phyloP scores from a whole-genome alignment of 331 rosid genomes.

The Phaseolus coccineus region DNA sequence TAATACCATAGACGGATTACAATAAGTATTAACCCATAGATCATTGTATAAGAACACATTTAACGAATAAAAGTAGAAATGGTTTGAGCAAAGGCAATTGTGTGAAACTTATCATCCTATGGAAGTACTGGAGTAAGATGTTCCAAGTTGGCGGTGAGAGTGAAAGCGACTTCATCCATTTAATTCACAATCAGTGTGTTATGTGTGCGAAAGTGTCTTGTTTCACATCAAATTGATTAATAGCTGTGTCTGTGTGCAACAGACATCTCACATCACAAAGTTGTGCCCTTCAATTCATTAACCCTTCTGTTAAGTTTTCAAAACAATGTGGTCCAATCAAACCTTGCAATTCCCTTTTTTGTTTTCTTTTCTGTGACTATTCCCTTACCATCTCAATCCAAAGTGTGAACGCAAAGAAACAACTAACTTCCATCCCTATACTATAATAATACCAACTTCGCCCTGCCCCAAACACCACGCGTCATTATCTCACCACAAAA shows the following conservation, averaged over 20 bases:
- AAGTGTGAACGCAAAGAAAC: slow-evolving; percentile 8
- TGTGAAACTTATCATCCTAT: no score
- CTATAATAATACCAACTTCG: no score
- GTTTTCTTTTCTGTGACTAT: not conserved
- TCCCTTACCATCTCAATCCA: not conserved
- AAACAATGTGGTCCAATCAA: slow-evolving; percentile 3
- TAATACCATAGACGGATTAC: no score
- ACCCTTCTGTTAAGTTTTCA: not conserved
- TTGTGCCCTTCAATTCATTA: no score
- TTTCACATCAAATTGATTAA: not conserved
- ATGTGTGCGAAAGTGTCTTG: not conserved
- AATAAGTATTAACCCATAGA: no score
- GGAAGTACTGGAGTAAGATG: not conserved
- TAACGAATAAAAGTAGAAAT: no score
- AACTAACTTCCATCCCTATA: not conserved
- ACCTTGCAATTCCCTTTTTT: not conserved
- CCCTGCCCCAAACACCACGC: not conserved
- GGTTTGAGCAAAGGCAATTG: no score
- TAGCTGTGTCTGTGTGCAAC: not conserved
- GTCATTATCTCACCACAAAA: not conserved
- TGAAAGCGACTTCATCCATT: not conserved
- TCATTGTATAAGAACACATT: no score
- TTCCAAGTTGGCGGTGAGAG: not conserved
- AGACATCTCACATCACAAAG: not conserved
- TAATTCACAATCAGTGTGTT: no score